Percentiles rank a stretch among this genome's conserved stretches.
phyloP scores from a whole-genome alignment of 2,329 filamentous ascomycete genomes.

The Sarocladiaceae sp. region DNA sequence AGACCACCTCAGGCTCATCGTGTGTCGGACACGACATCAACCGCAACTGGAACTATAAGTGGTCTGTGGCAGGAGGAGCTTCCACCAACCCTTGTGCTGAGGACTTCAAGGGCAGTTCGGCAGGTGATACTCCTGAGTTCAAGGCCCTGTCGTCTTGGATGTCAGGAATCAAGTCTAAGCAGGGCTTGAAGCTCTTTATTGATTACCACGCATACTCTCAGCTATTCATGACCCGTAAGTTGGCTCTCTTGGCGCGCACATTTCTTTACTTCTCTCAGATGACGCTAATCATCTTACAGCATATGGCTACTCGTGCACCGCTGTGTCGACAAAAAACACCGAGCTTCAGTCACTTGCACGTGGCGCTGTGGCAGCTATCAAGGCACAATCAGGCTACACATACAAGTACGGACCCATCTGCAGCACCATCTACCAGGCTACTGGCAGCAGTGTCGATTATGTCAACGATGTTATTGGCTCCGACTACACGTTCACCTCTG shows the following conservation, averaged over 20 bases:
- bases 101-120: constrained; percentile 37
- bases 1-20: constrained; percentile 28
- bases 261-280: neutral
- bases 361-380: constrained; percentile 45
- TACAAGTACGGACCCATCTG: constrained; percentile 49
- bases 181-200: constrained; percentile 55
- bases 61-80: constrained; percentile 43
- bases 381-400: constrained; percentile 28
- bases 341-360: constrained; percentile 43
- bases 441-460: constrained; percentile 40
- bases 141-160: constrained; percentile 35
- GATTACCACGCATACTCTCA: constrained; percentile 62
- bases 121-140: constrained; percentile 46
- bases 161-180: constrained; percentile 23
- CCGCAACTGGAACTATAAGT: constrained; percentile 53
- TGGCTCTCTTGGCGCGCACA: constrained; percentile 15
- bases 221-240: constrained; percentile 41
- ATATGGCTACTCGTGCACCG: constrained; percentile 54
- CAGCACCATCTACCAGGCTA: constrained; percentile 53
- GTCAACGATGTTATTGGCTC: constrained; percentile 34
- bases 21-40: constrained; percentile 52
- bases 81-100: constrained; percentile 46
- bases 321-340: constrained; percentile 36
- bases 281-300: constrained; percentile 16
- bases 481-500: constrained; percentile 33